Conservation (phyloP, 257 asterid genomes). For the Salvia splendens region DNA sequence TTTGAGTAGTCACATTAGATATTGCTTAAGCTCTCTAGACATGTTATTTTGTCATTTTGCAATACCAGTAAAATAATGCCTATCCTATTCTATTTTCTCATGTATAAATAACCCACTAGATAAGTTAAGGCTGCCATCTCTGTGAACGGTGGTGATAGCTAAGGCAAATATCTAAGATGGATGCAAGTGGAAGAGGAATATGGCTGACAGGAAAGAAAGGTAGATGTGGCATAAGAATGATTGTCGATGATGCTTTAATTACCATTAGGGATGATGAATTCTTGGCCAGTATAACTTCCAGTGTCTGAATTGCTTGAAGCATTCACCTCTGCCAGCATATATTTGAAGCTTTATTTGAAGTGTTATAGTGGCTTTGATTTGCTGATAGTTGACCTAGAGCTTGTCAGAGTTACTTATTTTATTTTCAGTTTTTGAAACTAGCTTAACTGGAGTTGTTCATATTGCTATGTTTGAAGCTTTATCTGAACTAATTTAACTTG, state of each 20-base stretch:
- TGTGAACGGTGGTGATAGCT: constrained; percentile 13
- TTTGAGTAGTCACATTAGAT: constrained; percentile 7
- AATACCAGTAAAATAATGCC: not conserved
- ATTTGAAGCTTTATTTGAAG: not conserved
- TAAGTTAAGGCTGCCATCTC: constrained; percentile 14
- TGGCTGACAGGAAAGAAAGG: not conserved
- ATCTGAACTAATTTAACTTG: constrained; percentile 24
- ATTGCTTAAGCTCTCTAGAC: not conserved
- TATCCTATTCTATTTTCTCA: constrained; percentile 8
- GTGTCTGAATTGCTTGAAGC: constrained; percentile 3
- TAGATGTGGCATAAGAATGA: constrained; percentile 6
- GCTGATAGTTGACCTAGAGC: constrained; percentile 20
- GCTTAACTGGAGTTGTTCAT: constrained; percentile 15
- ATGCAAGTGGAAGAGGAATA: constrained; percentile 19
- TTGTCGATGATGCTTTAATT: not conserved
- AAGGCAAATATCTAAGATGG: constrained; percentile 8
- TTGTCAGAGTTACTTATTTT: not conserved
- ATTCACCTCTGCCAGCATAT: not conserved
- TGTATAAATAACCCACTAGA: constrained; percentile 14
- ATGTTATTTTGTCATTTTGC: not conserved
- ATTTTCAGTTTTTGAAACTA: not conserved
- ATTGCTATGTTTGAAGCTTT: constrained; percentile 24
- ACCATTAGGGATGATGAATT: not conserved
- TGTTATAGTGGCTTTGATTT: not conserved
- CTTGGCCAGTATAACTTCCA: not conserved